phyloP scores from a whole-genome alignment of 1,139 yeast species.

The Taphrina deformans region DNA sequence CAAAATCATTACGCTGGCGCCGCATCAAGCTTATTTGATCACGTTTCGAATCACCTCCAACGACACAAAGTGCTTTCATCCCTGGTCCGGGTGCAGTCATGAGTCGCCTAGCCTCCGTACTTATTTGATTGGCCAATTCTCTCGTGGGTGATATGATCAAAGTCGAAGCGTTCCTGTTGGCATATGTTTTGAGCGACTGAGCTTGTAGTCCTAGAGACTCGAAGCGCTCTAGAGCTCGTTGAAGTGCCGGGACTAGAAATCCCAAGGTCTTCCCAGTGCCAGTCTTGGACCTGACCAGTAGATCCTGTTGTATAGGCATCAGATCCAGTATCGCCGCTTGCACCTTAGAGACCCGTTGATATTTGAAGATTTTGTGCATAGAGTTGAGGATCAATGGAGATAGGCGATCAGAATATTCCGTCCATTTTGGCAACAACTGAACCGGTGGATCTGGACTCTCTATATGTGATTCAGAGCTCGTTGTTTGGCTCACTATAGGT shows the following conservation, averaged over 20 bases:
- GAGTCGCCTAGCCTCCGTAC: conserved; percentile 43
- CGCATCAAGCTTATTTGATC: conserved; percentile 68
- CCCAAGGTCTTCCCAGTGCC: conserved; percentile 94
- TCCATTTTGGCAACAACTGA: conserved; percentile 6
- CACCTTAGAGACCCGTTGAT: conserved; percentile 10
- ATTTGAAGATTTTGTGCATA: conserved; percentile 5
- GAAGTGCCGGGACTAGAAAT: conserved; percentile 80
- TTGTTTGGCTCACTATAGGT: no score
- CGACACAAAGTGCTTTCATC: conserved; percentile 71
- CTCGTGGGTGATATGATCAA: conserved; percentile 85
- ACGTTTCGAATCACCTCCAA: conserved; percentile 93
- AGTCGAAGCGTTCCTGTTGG: conserved; percentile 59
- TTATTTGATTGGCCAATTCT: conserved; percentile 83
- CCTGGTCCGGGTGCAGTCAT: conserved; percentile 59
- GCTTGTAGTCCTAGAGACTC: background rate
- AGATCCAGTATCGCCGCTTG: conserved; percentile 17
- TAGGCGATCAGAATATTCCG: conserved; percentile 9
- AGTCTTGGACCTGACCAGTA: conserved; percentile 88
- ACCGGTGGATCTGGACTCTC: background rate
- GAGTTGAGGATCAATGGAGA: background rate
- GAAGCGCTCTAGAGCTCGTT: conserved; percentile 42
- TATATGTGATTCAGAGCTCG: no score
- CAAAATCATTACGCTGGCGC: conserved; percentile 61
- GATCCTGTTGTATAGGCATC: conserved; percentile 47
- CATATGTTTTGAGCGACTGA: background rate